Evolutionary conservation across 2,329 filamentous ascomycete species (phyloP), one percentile per base, ranked within the genome.

Genomic region (Aaosphaeria arxii): DNA sequence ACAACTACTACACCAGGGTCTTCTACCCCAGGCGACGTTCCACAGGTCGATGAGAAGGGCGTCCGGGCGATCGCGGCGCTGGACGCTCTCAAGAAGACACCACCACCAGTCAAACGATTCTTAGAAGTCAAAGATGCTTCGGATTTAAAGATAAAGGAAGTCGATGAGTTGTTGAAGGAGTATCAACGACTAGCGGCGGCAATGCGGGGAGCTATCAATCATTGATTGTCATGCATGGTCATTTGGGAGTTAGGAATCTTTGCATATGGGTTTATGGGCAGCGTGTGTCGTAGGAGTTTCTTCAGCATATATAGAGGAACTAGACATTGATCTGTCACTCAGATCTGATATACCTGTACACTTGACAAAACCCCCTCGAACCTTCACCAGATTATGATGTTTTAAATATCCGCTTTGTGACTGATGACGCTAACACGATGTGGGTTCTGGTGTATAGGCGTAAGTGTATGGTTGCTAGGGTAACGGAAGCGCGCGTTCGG

Each of bases 101-200:
- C 71, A 13, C 74, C 74, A n/a, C 75, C 76, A 1, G 58, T 71
- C 42, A 77, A 74, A 58, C 64, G 70, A 40, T 78, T 78, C 48
- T 42, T 78, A 49, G 75, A 78, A 28, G 69, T 72, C 2, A 71
- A 71, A 46, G 72, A 73, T 54, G 72, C 71, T 38, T 68, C 67
- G 38, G 74, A 77, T 9, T 51, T 78, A 53, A 74, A 66, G 59
- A 46, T 78, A 40, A 74, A 71, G 7, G 76, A 78, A 52, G 69
- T 78, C 4, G 75, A 78, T 36, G 75, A 78, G 54, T 47, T 73
- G 43, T 49, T 73, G 57, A 71, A 66, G 51, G 71, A 73, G 32
- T 74, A 73, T 46, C 71, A 74, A 48, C 59, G 75, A 45, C 58
- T 78, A 45, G 75, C 74, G 17, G 69, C 64, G 35, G 71, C 71